phyloP scores from a whole-genome alignment of 768 basidiomycete genomes.

The Hebeloma cylindrosporum region DNA sequence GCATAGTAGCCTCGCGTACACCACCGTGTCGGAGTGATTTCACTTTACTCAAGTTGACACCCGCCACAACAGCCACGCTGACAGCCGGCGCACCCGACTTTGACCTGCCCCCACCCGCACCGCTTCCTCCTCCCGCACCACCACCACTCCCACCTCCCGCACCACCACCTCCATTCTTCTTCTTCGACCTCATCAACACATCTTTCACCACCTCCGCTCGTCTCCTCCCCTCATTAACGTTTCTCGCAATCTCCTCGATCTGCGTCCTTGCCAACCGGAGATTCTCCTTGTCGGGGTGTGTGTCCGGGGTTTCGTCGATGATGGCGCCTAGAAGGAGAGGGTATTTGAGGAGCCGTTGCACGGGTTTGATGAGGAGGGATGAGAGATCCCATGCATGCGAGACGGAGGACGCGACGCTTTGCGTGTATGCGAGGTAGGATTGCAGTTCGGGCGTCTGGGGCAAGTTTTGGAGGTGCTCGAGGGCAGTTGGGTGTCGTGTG shows the following conservation, averaged over 20 bases:
- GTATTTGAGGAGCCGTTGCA: constrained; percentile 95
- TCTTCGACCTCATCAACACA: constrained; percentile 45
- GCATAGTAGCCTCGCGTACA: constrained; percentile 27
- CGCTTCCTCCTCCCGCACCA: constrained; percentile 28
- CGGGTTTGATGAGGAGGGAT: constrained; percentile 95
- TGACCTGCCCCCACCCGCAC: constrained; percentile 16
- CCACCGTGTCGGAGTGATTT: constrained; percentile 47
- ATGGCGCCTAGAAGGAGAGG: constrained; percentile 79
- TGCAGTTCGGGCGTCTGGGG: constrained; percentile 57
- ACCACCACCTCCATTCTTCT: constrained; percentile 29
- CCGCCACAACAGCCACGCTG: constrained; percentile 46
- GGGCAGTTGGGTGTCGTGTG: constrained; percentile 72
- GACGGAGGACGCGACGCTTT: constrained; percentile 62
- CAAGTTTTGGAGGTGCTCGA: constrained; percentile 58
- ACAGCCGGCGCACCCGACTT: constrained; percentile 30
- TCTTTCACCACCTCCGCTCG: constrained; percentile 79
- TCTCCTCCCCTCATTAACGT: constrained; percentile 77
- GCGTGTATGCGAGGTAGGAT: constrained; percentile 66
- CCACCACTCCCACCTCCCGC: constrained; percentile 6
- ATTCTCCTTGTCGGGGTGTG: constrained; percentile 63
- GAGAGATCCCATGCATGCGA: constrained; percentile 93
- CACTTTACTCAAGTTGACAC: constrained; percentile 62
- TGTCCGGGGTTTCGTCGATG: constrained; percentile 69
- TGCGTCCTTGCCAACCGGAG: constrained; percentile 51
- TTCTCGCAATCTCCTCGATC: constrained; percentile 72